Base-by-base conservation (phyloP, 768 basidiomycete genomes). In the Calocybe cyanea region DNA sequence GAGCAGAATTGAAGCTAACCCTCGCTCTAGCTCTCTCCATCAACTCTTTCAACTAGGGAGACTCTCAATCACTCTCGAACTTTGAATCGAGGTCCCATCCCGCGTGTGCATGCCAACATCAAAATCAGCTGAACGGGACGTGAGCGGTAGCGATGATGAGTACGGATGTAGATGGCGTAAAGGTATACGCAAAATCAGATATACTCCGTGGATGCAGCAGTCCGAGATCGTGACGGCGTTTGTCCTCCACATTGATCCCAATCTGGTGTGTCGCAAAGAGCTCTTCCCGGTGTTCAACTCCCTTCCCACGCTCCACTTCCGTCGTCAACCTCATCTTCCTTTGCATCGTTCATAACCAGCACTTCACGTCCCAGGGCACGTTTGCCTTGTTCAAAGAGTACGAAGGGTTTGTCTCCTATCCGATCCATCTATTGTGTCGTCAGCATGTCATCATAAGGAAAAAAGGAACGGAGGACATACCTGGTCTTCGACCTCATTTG, bases 291-390 rank as follows among this genome's bases (percentile, higher is more conserved):
- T 25, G 20, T 14, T 50, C 73, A 34, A 85, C 83, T 43, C 89
- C 87, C 46, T 83, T n/a, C 82, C 89, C 89, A 92, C 2, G 69
- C 73, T 7, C 78, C 86, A 6, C 71, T 73, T 1, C 85, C 88
- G 56, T 90, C 87, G 50, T 90, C 89, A 3, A 81, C 77, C 54
- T 83, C 82, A 47, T 89, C 87, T 53, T 87, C 85, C 45, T 81
- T 71, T 3, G 73, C 71, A 38, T 89, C 87, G 49, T 80, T 81
- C 76, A 82, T 78, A 3, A 89, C 78, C 7, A 92, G 88, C 11
- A 92, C 73, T 59, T 92, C 87, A n/a, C 76, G 70, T 11, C 76
- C 78, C 7, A 92, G 72, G 0, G 90, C 90, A 37, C 76, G 80
- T 58, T 86, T 81, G 13, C 90, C 90, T 55, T 92, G 81, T 56